Evolutionary conservation across 2,329 filamentous ascomycete genomes (phyloP), one percentile per base, ranked within the genome.

Genomic region (Fusarium coffeatum): DNA sequence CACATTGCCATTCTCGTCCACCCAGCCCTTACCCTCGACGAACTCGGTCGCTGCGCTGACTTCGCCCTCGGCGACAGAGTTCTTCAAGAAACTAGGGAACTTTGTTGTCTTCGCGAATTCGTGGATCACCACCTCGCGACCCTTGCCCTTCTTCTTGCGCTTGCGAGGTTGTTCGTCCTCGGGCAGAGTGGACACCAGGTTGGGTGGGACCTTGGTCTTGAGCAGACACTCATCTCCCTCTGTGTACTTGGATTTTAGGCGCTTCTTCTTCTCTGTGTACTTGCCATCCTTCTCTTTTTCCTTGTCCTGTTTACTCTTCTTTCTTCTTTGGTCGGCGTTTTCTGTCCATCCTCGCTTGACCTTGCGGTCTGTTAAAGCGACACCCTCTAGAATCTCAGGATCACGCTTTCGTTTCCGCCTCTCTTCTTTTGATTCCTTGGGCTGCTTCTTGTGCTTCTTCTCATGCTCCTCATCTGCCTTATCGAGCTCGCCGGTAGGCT

Each of bases 341-440:
- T 94, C 92, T 1, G 92, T 95, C 94, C 94, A 97, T 8, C 94
- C 94, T 65, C 94, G 87, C 84, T 96, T 97, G 65, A 98, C 90
- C 76, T 92, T 92, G 72, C 94, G 89, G 48, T 89, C 91, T 20
- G 89, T 84, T 41, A 99, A 82, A 75, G 92, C 89, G 49, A 93
- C 85, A 7, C 94, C 96, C 73, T 85, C 75, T 73, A 88, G 77
- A 15, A 88, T 79, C 76, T 88, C 80, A 74, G 78, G 70, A 66
- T 85, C 83, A 61, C 83, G 82, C 75, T 87, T 88, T 54, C 83
- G 80, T 78, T 86, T 90, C 68, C 78, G 83, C 23, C 64, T 77
- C n/a, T 64, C 49, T 69, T 80, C 62, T 78, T 73, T 78, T 2
- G 78, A 77, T 16, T 79, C 80, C 61, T 81, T 82, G 51, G 68